Conservation (phyloP, 331 rosid species). For the Erythrophleum ivorense region DNA sequence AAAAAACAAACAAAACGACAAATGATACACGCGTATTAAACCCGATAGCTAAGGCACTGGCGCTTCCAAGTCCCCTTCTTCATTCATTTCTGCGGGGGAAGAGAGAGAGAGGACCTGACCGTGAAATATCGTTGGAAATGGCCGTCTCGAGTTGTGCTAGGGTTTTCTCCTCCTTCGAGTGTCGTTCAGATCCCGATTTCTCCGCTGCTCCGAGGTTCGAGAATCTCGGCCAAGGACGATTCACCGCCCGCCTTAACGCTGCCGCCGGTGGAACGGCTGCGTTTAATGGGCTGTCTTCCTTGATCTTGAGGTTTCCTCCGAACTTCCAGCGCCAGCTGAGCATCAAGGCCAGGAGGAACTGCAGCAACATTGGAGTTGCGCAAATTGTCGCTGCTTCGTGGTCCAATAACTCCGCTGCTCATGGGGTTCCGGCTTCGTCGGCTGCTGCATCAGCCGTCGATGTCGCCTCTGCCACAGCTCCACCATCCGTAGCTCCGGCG, state of each 20-base stretch:
- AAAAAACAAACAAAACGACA: background rate
- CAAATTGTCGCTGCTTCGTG: constrained; percentile 98
- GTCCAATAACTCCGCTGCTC: constrained; percentile 61
- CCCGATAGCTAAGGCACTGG: background rate
- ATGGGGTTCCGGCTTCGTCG: constrained; percentile 47
- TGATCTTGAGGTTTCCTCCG: constrained; percentile 85
- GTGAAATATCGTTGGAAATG: constrained; percentile 44
- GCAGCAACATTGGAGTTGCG: constrained; percentile 98
- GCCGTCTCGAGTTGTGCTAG: constrained; percentile 58
- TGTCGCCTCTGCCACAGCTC: constrained; percentile 51
- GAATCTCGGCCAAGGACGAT: constrained; percentile 42
- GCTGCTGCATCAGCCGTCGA: constrained; percentile 56
- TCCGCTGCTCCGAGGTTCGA: constrained; percentile 45
- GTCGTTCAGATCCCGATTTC: constrained; percentile 72
- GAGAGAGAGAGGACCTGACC: background rate
- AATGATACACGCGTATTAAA: background rate
- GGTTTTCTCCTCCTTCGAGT: constrained; percentile 57
- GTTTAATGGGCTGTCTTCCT: constrained; percentile 56
- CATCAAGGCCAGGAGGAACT: constrained; percentile 91
- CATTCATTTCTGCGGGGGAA: background rate
- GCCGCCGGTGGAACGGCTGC: constrained; percentile 3
- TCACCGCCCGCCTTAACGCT: constrained; percentile 39
- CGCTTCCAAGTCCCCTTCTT: background rate
- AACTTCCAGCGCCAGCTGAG: constrained; percentile 92
- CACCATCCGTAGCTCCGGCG: constrained; percentile 39